Percentiles rank a stretch among this genome's conserved stretches.
These are phyloP conservation scores for Casuarina glauca DNA, from an alignment of 306 rosid species.

Conservation along the genomic window DNA sequence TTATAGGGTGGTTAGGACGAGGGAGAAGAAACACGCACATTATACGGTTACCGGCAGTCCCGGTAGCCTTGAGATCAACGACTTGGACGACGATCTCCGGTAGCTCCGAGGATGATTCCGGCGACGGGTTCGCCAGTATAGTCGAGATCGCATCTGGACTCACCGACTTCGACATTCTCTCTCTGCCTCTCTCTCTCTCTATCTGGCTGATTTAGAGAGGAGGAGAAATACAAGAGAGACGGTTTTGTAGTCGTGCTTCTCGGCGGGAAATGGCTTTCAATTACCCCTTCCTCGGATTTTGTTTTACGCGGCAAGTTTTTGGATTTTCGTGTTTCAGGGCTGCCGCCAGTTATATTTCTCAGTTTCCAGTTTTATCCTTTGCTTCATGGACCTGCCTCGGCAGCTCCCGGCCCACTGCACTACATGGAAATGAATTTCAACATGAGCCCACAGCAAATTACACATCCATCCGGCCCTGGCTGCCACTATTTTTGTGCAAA, in stretches of 20 bases:
- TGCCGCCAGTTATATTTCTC: background rate
- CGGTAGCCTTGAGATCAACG: constrained; percentile 54
- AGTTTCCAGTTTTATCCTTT: background rate
- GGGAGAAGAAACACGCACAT: constrained; percentile 38
- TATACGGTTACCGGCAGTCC: constrained; percentile 55
- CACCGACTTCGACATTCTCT: constrained; percentile 48
- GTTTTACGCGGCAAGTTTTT: constrained; percentile 18
- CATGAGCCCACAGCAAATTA: too few species aligned
- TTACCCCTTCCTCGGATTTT: background rate
- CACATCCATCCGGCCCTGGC: too few species aligned
- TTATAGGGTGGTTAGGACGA: background rate
- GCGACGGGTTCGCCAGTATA: constrained; percentile 58
- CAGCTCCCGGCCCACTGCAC: background rate
- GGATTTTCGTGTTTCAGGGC: background rate
- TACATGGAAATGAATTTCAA: too few species aligned
- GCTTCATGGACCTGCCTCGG: background rate
- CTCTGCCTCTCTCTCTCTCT: background rate
- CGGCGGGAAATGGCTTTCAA: constrained; percentile 29
- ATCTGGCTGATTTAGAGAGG: background rate
- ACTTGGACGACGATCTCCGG: constrained; percentile 72
- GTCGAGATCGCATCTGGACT: constrained; percentile 58
- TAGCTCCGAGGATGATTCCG: constrained; percentile 54
- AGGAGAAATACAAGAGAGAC: background rate
- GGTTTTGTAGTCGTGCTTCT: constrained; percentile 20
- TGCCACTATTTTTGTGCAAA: too few species aligned